phyloP scores from a whole-genome alignment of 179 eudicot species.

The Monotropa hypopitys region DNA sequence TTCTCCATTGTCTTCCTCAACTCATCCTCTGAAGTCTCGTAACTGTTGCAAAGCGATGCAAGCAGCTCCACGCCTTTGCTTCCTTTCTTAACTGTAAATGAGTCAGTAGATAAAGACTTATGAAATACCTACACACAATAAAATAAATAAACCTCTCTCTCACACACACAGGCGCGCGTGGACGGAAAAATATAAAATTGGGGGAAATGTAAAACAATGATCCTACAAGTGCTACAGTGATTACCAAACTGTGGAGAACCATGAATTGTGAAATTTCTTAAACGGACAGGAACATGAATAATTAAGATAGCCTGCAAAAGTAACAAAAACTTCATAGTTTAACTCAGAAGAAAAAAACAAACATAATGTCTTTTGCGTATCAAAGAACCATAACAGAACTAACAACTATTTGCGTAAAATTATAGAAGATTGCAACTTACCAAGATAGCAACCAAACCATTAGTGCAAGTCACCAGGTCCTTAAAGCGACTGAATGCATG shows the following conservation, averaged over 20 bases:
- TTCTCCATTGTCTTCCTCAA: conserved; percentile 58
- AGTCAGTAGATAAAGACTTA: conserved; percentile 1
- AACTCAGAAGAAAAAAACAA: background rate
- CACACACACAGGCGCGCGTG: background rate
- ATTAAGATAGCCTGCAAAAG: conserved; percentile 71
- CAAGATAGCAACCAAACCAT: conserved; percentile 76
- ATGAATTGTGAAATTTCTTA: conserved; percentile 44
- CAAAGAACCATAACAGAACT: background rate
- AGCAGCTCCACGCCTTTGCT: conserved; percentile 57
- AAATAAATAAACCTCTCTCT: conserved; percentile 2
- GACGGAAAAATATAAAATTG: background rate
- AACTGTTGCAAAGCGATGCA: conserved; percentile 66
- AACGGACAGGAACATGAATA: conserved; percentile 59
- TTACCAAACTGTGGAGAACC: conserved; percentile 61
- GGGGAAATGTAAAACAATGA: background rate
- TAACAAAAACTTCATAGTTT: background rate
- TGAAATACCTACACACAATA: background rate
- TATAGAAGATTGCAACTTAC: conserved; percentile 35
- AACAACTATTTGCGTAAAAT: background rate
- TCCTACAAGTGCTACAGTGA: background rate
- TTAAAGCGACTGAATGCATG: conserved; percentile 80
- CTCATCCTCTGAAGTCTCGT: conserved; percentile 82
- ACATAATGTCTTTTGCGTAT: background rate
- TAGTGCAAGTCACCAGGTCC: conserved; percentile 75
- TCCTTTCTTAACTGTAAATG: conserved; percentile 48